Evolutionary conservation across 140 eudicot genomes (phyloP), one percentile per base, ranked within the genome.

Genomic region (Ambrosia hybrid): DNA sequence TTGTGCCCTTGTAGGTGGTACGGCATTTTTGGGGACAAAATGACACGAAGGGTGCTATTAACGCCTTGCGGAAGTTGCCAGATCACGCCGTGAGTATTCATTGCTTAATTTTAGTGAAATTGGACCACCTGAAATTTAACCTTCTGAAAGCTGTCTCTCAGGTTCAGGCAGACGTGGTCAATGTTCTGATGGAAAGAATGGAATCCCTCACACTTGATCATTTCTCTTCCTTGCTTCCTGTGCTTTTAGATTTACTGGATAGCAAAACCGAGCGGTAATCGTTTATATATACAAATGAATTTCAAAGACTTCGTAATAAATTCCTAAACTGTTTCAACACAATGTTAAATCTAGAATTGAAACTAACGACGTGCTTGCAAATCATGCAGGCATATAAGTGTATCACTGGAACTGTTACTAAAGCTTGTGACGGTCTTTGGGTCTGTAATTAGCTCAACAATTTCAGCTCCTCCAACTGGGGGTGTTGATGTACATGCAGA

Each of bases 401-500:
- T 95, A 52, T 88, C 99, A 3, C 57, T 95, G 79, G 96, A 91
- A 82, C 77, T 95, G 84, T 73, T 95, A 72, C 57, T 91, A 67
- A 95, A 95, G 83, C 95, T 95, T 51, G 92, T 95, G 21, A 96
- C 97, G 16, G 87, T 80, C 33, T 95, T 95, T 75, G 97, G 99
- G 43, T 74, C 91, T 9, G 81, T 85, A 65, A 76, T 95, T 73
- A 82, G 68, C 75, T 81, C 99, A 14, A 83, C 97, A 7, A 81
- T 91, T 72, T 86, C 97, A 71, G 99, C 95, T 39, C 97, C 96
- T 43, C 96, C 85, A 56, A 73, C 87, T 43, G 95, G 91, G 45
- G 99, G 99, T 30, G 99, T 95, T 41, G 88, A 95, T 83, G 91
- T 95, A 80, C 97, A 91, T 74, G 88, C 89, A 70, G 99, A 95